Evolutionary conservation across 2,329 filamentous ascomycete species (phyloP).

Genomic region (Penicillium sp.): DNA sequence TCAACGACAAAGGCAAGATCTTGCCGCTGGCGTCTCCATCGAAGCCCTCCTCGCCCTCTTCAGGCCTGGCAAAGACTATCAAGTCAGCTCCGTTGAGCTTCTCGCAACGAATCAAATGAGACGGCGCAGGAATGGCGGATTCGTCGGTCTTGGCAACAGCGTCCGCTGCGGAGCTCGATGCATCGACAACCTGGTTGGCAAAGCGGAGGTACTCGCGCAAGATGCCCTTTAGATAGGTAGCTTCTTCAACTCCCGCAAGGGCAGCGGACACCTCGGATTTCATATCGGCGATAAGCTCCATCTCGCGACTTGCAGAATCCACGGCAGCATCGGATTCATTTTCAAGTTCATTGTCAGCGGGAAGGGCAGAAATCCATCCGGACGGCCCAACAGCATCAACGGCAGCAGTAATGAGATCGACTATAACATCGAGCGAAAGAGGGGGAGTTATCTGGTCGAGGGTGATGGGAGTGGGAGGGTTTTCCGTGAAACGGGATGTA

Average conservation of each 20-base stretch:
- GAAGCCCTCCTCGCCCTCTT: conserved; percentile 25
- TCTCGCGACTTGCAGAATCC: conserved; percentile 30
- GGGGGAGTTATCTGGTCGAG: conserved; percentile 31
- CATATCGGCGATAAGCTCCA: conserved; percentile 43
- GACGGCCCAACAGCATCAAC: conserved; percentile 45
- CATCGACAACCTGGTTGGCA: conserved; percentile 24
- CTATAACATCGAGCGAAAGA: conserved; percentile 35
- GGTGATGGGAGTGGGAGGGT: conserved; percentile 32
- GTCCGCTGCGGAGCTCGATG: conserved; percentile 12
- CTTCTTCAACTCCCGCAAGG: conserved; percentile 44
- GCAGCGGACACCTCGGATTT: conserved; percentile 45
- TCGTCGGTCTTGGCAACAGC: conserved; percentile 8
- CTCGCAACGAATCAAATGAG: conserved; percentile 30
- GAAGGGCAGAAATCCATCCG: conserved; percentile 41
- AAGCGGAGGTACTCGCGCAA: conserved; percentile 43
- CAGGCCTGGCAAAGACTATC: conserved; percentile 24
- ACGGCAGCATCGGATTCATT: conserved; percentile 14
- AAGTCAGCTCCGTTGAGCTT: conserved; percentile 38
- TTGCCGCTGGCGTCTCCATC: conserved; percentile 31
- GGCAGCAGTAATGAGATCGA: conserved; percentile 39
- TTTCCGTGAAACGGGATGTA: conserved; percentile 39
- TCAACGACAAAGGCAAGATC: conserved; percentile 68
- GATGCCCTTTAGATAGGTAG: conserved; percentile 43
- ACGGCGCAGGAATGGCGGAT: conserved; percentile 11
- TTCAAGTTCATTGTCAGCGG: conserved; percentile 25